These are phyloP conservation scores for Wickerhamomyces chaumierensis DNA, from an alignment of 805 yeast genomes.

Conservation along the genomic window DNA sequence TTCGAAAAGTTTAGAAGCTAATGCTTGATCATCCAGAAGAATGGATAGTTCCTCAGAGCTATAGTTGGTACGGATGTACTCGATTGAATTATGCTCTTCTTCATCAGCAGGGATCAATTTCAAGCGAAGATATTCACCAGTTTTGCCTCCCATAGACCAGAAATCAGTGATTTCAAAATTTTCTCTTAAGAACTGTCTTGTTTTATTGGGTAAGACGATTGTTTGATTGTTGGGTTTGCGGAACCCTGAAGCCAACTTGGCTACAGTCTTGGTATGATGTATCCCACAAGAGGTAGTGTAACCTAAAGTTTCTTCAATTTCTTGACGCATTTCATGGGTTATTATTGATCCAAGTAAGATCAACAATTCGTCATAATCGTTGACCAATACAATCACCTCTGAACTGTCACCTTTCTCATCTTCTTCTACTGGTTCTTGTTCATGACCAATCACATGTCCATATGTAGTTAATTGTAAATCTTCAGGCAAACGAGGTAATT, in stretches of 20 bases:
- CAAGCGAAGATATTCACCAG: conserved; percentile 50
- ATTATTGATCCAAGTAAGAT: conserved; percentile 56
- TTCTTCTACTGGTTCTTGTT: no score
- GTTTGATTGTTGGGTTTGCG: conserved; percentile 86
- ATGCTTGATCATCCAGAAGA: conserved; percentile 29
- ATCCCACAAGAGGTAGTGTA: conserved; percentile 90
- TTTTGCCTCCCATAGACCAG: conserved; percentile 87
- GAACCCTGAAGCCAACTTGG: conserved; percentile 80
- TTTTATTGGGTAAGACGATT: conserved; percentile 39
- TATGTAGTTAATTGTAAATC: conserved; percentile 21
- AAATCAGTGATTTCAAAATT: conserved; percentile 61
- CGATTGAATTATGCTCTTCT: conserved; percentile 34
- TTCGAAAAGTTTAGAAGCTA: conserved; percentile 46
- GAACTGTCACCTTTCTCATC: no score
- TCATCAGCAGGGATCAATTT: conserved; percentile 35
- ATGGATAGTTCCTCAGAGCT: conserved; percentile 26
- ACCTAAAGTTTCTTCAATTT: conserved; percentile 43
- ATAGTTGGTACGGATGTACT: conserved; percentile 39
- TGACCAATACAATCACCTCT: conserved; percentile 7
- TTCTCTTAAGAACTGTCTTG: conserved; percentile 42
- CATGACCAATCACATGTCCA: conserved; percentile 8
- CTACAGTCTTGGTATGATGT: conserved; percentile 61
- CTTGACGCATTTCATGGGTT: conserved; percentile 40
- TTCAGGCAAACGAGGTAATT: conserved; percentile 31
- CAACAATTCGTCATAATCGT: conserved; percentile 77